phyloP scores from a whole-genome alignment of 805 yeast genomes.

The Danielia oregonensis region DNA sequence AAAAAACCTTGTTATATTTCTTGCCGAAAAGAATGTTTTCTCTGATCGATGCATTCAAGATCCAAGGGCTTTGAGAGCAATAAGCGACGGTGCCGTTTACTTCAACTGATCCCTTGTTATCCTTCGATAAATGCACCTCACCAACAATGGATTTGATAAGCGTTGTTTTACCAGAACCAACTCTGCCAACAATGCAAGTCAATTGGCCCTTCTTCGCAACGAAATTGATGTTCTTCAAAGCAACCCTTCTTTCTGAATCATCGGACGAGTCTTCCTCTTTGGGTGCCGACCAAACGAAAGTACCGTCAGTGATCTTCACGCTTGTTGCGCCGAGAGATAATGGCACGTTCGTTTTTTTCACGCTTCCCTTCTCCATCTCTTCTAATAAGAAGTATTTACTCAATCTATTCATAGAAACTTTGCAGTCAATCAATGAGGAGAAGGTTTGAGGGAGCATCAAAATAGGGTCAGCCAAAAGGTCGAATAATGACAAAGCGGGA shows the following conservation, averaged over 20 bases:
- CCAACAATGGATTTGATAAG: slow-evolving; percentile 54
- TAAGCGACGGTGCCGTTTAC: slow-evolving; percentile 49
- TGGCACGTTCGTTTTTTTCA: slow-evolving; percentile 15
- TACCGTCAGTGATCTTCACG: slow-evolving; percentile 45
- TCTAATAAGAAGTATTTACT: slow-evolving; percentile 29
- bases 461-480: slow-evolving; percentile 33
- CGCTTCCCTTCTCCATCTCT: slow-evolving; percentile 27
- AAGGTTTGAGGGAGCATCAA: slow-evolving; percentile 30
- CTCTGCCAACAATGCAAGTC: slow-evolving; percentile 61
- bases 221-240: slow-evolving; percentile 48
- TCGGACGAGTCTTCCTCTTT: slow-evolving; percentile 19
- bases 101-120: slow-evolving; percentile 7
- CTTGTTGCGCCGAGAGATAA: slow-evolving; percentile 21
- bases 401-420: slow-evolving; percentile 32
- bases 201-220: slow-evolving; percentile 50
- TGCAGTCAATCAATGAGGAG: slow-evolving; percentile 25
- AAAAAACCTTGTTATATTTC: slow-evolving; percentile 38
- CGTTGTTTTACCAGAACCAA: slow-evolving; percentile 67
- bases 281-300: slow-evolving; percentile 47
- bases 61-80: slow-evolving; percentile 59
- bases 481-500: slow-evolving; percentile 38
- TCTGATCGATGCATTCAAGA: slow-evolving; percentile 47
- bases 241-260: slow-evolving; percentile 43
- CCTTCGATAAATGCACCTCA: slow-evolving; percentile 29
- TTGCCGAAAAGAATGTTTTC: slow-evolving; percentile 52